These are phyloP conservation scores for Calamus simplicifolius DNA, from an alignment of 176 grass and related monocot species.

Conservation along the genomic window DNA sequence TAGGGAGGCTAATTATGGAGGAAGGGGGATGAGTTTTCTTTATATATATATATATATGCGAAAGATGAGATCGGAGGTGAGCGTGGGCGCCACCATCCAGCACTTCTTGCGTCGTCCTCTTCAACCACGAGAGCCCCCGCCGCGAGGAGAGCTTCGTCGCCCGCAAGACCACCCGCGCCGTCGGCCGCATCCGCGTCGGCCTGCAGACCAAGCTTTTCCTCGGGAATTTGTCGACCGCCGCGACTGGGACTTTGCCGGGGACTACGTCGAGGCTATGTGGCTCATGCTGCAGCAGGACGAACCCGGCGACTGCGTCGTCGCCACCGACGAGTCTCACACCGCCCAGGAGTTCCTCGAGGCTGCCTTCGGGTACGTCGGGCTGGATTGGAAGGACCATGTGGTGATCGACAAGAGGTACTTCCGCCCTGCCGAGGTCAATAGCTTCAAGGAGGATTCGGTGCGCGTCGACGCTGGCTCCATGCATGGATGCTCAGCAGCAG, in stretches of 20 bases:
- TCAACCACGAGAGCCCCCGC: constrained; percentile 97
- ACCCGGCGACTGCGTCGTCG: constrained; percentile 73
- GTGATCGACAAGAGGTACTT: constrained; percentile 93
- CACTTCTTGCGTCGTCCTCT: constrained; percentile 48
- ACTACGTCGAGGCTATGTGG: constrained; percentile 99
- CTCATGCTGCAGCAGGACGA: constrained; percentile 92
- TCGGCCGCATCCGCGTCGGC: constrained; percentile 81
- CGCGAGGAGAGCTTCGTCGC: constrained; percentile 98
- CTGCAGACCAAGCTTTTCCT: constrained; percentile 98
- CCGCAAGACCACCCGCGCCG: constrained; percentile 91
- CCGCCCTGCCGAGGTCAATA: constrained; percentile 83
- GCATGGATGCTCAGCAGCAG: constrained; percentile 87
- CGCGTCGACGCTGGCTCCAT: constrained; percentile 83
- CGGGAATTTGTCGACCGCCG: constrained; percentile 76
- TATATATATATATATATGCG: no score
- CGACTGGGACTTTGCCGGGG: constrained; percentile 93
- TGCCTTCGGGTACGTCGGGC: constrained; percentile 61
- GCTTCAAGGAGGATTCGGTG: constrained; percentile 79
- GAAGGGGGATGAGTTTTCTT: no score
- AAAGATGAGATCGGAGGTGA: no score
- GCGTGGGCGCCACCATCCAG: no score
- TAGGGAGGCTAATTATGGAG: no score
- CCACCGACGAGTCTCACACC: constrained; percentile 75
- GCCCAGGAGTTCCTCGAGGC: constrained; percentile 84
- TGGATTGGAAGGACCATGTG: constrained; percentile 94